Evolutionary conservation across 208 protist species (phyloP), one percentile per base, ranked within the genome.

Genomic region (Wallacemonas collosoma): DNA sequence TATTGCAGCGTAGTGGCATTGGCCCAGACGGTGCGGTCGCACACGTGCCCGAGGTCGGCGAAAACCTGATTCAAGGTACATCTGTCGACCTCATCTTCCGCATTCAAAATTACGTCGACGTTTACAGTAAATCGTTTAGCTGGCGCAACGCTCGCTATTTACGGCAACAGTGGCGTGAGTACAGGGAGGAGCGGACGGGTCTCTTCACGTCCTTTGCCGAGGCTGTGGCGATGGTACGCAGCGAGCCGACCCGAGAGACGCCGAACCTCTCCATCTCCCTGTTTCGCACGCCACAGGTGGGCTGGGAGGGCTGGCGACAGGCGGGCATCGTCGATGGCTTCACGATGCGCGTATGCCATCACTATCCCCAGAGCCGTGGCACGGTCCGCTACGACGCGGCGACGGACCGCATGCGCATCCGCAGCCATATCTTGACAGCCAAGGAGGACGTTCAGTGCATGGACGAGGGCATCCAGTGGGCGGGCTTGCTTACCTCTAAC

Each of bases 391-490:
- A 73, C 48, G 62, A 68, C 39, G 36, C 58, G 38, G 69, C 26
- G 35, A 72, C 17, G 12, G 76, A 61, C 14, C 35, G n/a, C 3
- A n/a, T 71, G 26, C 17, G 50, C 38, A 62, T 95, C 43, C 73
- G 70, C 26, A 90, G 79, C 48, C 68, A 77, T n/a, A 68, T 95
- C 60, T 72, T 91, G 35, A 68, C 77, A 4, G 74, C 73, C 14
- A 83, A 71, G 44, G 73, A 87, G 43, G 90, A 95, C 55, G 83
- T 91, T 53, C 48, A 80, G 39, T 65, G 73, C 51, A 89, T 95
- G 85, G 90, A 95, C 61, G 83, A 93, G 67, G 90, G 87, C 35
- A 64, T 93, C 36, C 82, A 89, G 68, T 93, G 84, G 85, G 83
- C 82, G 15, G 90, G 87, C n/a, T 76, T 89, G 38, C 80, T 95